These are phyloP conservation scores for Termitomyces sp. DNA, from an alignment of 768 basidiomycete species.

Conservation along the genomic window DNA sequence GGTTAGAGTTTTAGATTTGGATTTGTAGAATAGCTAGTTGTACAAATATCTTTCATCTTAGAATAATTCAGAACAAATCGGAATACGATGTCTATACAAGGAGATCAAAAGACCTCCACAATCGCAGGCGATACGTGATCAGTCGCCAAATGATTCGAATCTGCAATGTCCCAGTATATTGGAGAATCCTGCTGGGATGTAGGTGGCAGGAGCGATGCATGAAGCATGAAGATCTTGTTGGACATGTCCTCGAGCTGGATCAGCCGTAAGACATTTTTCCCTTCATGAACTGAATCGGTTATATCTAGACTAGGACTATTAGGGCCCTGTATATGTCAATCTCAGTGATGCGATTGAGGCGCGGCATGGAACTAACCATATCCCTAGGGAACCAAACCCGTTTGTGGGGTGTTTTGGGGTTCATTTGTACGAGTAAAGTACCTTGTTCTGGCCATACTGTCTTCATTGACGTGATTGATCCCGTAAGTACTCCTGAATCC, in stretches of 20 bases:
- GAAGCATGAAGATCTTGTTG: constrained; percentile 38
- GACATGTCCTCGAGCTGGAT: constrained; percentile 41
- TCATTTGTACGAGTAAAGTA: constrained; percentile 39
- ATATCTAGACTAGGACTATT: constrained; percentile 29
- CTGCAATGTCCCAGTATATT: constrained; percentile 1
- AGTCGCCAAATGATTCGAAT: background rate
- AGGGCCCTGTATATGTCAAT: constrained; percentile 18
- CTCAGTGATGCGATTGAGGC: background rate
- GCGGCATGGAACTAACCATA: constrained; percentile 28
- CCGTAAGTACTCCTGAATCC: constrained; percentile 19
- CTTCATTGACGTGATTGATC: constrained; percentile 18
- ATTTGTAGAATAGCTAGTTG: background rate
- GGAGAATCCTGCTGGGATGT: background rate
- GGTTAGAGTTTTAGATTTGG: background rate
- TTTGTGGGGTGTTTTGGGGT: constrained; percentile 25
- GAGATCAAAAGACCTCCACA: background rate
- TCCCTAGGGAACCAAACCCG: constrained; percentile 38
- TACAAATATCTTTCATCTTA: background rate
- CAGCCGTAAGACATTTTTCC: constrained; percentile 42
- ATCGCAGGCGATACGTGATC: constrained; percentile 1
- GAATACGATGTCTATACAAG: background rate
- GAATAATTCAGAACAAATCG: background rate
- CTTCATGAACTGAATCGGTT: constrained; percentile 32
- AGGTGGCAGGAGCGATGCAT: constrained; percentile 20
- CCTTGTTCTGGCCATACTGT: constrained; percentile 42